phyloP scores from a whole-genome alignment of 2,329 filamentous ascomycete genomes.

The Tolypocladium tundrense region DNA sequence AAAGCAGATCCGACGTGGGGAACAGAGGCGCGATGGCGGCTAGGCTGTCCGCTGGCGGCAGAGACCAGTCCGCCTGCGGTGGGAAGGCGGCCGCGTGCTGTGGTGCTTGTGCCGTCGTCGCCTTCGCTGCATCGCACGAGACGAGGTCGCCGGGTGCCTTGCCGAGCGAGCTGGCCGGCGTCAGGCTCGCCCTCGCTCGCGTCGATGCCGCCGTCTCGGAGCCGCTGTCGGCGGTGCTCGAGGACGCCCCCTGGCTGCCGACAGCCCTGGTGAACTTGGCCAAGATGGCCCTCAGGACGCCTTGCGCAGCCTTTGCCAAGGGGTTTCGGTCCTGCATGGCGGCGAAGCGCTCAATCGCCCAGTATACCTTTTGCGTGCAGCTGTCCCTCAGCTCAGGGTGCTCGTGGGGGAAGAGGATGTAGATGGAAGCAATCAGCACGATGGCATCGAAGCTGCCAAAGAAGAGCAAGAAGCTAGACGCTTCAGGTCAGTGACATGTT shows the following conservation, averaged over 20 bases:
- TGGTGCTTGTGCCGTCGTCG: neutral
- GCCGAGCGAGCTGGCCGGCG: neutral
- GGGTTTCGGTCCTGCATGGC: constrained; percentile 43
- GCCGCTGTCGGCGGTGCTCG: constrained; percentile 7
- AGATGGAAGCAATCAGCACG: constrained; percentile 49
- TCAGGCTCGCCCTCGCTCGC: neutral
- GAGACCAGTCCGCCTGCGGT: constrained; percentile 21
- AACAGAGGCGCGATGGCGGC: constrained; percentile 43
- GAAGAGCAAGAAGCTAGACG: constrained; percentile 40
- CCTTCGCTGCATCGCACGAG: neutral
- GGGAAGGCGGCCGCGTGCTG: neutral
- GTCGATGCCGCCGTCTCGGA: constrained; percentile 6
- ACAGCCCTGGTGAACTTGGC: constrained; percentile 42
- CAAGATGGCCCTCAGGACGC: constrained; percentile 45
- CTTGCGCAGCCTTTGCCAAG: constrained; percentile 42
- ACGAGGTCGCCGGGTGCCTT: neutral
- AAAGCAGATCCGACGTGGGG: constrained; percentile 45
- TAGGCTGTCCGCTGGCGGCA: constrained; percentile 38
- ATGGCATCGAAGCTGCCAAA: constrained; percentile 56
- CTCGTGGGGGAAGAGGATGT: constrained; percentile 49
- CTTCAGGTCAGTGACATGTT: neutral
- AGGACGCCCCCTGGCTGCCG: constrained; percentile 15
- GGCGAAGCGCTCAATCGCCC: constrained; percentile 48
- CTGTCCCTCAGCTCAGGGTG: constrained; percentile 35
- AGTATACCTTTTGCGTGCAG: constrained; percentile 46